Evolutionary conservation across 1,284 basidiomycete genomes (phyloP).

Genomic region (Malassezia restricta): DNA sequence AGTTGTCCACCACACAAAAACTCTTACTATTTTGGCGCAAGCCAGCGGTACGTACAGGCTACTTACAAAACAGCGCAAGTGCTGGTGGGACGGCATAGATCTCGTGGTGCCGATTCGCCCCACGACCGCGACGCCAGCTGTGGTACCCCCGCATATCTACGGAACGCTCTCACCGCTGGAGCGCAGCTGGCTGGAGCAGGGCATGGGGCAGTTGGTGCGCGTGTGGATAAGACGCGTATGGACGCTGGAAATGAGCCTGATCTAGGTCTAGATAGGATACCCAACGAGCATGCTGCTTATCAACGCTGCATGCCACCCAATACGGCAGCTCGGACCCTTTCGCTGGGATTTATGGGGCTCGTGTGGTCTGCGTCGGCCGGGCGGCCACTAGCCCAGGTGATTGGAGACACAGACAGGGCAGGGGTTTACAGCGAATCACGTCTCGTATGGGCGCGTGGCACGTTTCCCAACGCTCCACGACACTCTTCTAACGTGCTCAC

Average conservation of each 20-base stretch:
- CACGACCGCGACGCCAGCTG: not conserved
- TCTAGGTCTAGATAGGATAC: constrained; percentile 39
- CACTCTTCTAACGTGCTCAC: no score
- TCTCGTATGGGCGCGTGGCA: no score
- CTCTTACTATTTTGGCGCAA: constrained; percentile 96
- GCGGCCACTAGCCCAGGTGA: not conserved
- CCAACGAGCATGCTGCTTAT: not conserved
- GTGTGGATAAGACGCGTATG: constrained; percentile 96
- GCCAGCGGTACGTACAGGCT: constrained; percentile 54
- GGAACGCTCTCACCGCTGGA: constrained; percentile 33
- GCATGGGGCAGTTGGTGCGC: constrained; percentile 33
- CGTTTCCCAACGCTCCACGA: no score
- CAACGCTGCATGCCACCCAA: not conserved
- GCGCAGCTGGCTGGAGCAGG: constrained; percentile 29
- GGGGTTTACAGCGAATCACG: no score
- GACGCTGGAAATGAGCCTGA: constrained; percentile 90
- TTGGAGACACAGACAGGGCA: not conserved
- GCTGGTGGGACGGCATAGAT: constrained; percentile 98
- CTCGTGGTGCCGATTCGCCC: constrained; percentile 55
- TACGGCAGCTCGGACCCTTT: not conserved
- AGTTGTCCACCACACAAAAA: constrained; percentile 96
- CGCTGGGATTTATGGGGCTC: not conserved
- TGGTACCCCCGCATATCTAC: constrained; percentile 2
- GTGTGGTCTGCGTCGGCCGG: not conserved
- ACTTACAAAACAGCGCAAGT: constrained; percentile 57